Base-by-base conservation (phyloP, 192 early-diverging fungal species). In the Podila horticola region DNA sequence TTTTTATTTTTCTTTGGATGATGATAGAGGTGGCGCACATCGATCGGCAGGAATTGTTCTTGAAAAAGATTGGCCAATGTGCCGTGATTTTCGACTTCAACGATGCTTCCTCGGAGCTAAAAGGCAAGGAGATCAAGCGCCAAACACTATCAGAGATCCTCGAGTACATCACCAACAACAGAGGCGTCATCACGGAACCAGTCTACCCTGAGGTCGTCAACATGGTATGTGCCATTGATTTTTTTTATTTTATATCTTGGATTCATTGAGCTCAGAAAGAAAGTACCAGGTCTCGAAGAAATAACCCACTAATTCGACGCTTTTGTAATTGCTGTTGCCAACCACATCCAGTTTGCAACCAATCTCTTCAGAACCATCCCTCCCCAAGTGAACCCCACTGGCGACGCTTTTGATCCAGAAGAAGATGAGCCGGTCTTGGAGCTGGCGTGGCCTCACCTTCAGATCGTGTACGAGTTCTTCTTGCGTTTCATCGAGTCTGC, bases 401-500 rank as follows among this genome's bases (percentile, higher is more conserved):
- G 96, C 51, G 98, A 98, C 66, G 96, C 94, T 22, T 99, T 96
- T 74, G 98, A 99, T 84, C 97, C 98, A 11, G 98, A 99, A 75
- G 98, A 99, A 69, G 98, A 99, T 83, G 98, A 99, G 82, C 98
- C 98, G 7, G 95, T 97, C 4, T 86, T 99, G 59, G 98, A 99
- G 82, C 84, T 93, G 49, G 95, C 97, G 15, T 99, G 98, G 98
- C 97, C 97, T 63, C 98, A 99, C 85, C 83, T 99, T 55, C 96
- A 96, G 75, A 92, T 98, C 55, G 97, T 99, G 12, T 99, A 99
- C 83, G 97, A 97, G 82, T 97, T 99, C 77, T 98, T 99, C 77
- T 86, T 99, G 65, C 90, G 97, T 41, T 99, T 99, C 84, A 94
- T 99, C 34, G 98, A 99, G 83, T 97, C 94, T 0, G 93, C 95